Evolutionary conservation across 768 basidiomycete species (phyloP).

Genomic region (Mycena filopes): DNA sequence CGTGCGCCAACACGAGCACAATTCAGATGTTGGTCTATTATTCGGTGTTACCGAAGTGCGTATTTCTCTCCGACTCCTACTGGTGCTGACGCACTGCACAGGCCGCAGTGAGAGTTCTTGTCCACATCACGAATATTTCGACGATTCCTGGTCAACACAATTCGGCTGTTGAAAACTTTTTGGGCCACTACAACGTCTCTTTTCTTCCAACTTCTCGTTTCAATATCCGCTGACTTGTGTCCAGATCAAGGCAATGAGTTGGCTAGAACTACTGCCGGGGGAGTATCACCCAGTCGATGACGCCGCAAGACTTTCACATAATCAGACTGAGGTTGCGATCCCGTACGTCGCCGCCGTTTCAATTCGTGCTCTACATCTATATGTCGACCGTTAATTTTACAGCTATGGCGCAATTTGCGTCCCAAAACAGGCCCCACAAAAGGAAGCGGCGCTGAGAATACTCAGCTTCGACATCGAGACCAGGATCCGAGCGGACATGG

Average conservation of each 20-base stretch:
- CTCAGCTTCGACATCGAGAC: slow-evolving; percentile 35
- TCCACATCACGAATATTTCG: slow-evolving; percentile 6
- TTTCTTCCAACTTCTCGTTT: too few species aligned
- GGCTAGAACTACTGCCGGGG: slow-evolving; percentile 24
- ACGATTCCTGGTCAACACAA: too few species aligned
- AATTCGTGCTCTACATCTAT: background rate
- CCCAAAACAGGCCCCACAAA: slow-evolving; percentile 3
- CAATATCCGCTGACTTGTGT: background rate
- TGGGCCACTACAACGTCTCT: slow-evolving; percentile 7
- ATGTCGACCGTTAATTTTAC: too few species aligned
- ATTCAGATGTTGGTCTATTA: slow-evolving; percentile 35
- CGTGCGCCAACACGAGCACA: slow-evolving; percentile 30
- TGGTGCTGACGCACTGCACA: background rate
- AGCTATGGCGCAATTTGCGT: slow-evolving; percentile 26
- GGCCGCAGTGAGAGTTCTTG: background rate
- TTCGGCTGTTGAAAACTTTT: background rate
- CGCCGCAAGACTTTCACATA: slow-evolving; percentile 7
- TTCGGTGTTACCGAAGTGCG: slow-evolving; percentile 43
- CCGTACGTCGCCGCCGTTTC: slow-evolving; percentile 1
- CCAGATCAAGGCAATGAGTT: slow-evolving; percentile 25
- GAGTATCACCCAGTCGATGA: slow-evolving; percentile 1
- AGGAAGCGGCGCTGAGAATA: slow-evolving; percentile 19
- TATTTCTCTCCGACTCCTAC: background rate
- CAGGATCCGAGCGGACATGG: background rate
- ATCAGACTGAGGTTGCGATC: slow-evolving; percentile 17